Evolutionary conservation across 495 filamentous ascomycete genomes (phyloP).

Genomic region (Podospora pseudocomata): DNA sequence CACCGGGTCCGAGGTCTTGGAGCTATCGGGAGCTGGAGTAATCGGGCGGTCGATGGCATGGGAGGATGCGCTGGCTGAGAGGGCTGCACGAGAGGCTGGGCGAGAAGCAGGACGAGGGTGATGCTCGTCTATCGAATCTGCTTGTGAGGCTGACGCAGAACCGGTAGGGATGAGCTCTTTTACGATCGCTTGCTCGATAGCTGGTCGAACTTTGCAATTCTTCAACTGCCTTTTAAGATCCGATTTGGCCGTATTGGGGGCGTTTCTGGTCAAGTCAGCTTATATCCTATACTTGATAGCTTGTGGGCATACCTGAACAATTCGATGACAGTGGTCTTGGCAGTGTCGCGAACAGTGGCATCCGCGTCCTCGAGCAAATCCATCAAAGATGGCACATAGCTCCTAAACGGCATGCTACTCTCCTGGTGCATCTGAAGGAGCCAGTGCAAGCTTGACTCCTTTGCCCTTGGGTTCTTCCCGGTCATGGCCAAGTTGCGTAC

Average conservation of each 20-base stretch:
- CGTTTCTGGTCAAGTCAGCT: slow-evolving; percentile 47
- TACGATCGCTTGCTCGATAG: slow-evolving; percentile 75
- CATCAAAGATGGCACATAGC: slow-evolving; percentile 77
- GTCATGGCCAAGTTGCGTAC: slow-evolving; percentile 74
- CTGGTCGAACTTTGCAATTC: slow-evolving; percentile 73
- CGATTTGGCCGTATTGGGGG: slow-evolving; percentile 76
- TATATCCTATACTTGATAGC: slow-evolving; percentile 31
- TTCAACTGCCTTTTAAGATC: slow-evolving; percentile 81
- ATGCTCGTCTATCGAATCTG: slow-evolving; percentile 41
- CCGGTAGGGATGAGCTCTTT: slow-evolving; percentile 62
- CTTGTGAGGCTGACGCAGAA: slow-evolving; percentile 45
- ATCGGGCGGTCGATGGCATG: slow-evolving; percentile 44
- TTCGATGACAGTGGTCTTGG: slow-evolving; percentile 76
- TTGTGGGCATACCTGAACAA: slow-evolving; percentile 64
- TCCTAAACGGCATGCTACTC: slow-evolving; percentile 70
- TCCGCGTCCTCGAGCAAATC: slow-evolving; percentile 87
- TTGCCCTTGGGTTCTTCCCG: slow-evolving; percentile 75
- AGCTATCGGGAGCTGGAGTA: slow-evolving; percentile 49
- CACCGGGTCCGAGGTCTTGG: slow-evolving; percentile 58
- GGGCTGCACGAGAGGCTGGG: slow-evolving; percentile 34
- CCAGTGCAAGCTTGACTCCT: slow-evolving; percentile 82
- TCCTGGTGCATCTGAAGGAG: slow-evolving; percentile 78
- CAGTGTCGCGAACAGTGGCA: slow-evolving; percentile 74
- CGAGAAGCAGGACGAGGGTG: slow-evolving; percentile 33
- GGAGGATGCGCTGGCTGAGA: slow-evolving; percentile 50